Evolutionary conservation across 2,329 filamentous ascomycete species (phyloP).

Genomic region (Penicillium thymicola): DNA sequence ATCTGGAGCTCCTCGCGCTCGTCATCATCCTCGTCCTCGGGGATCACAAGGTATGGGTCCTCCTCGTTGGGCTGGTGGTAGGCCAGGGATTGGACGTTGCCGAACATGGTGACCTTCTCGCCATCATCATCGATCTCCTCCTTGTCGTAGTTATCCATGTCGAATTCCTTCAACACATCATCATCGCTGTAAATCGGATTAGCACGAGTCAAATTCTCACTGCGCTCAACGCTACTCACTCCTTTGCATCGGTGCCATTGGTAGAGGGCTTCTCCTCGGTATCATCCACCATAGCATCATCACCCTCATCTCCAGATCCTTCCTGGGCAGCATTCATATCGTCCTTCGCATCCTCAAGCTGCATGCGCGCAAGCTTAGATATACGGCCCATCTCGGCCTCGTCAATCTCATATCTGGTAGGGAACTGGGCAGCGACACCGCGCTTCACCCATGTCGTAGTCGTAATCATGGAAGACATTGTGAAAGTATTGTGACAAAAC

Average conservation of each 20-base stretch:
- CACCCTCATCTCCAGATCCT: constrained; percentile 36
- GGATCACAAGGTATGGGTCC: constrained; percentile 92
- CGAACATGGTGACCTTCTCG: constrained; percentile 85
- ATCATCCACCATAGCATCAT: constrained; percentile 25
- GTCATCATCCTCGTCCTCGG: constrained; percentile 75
- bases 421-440: constrained; percentile 72
- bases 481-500: constrained; percentile 17
- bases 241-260: constrained; percentile 18
- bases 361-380: constrained; percentile 68
- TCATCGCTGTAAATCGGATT: constrained; percentile 52
- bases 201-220: background rate
- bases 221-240: constrained; percentile 15
- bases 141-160: constrained; percentile 93
- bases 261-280: constrained; percentile 22
- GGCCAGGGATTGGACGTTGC: constrained; percentile 86
- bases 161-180: constrained; percentile 91
- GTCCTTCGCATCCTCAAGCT: constrained; percentile 88
- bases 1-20: constrained; percentile 94
- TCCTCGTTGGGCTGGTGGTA: constrained; percentile 94
- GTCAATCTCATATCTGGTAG: constrained; percentile 70
- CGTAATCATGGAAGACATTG: constrained; percentile 66
- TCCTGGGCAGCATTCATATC: constrained; percentile 72
- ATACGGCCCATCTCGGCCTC: constrained; percentile 74
- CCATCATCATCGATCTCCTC: constrained; percentile 65
- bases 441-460: constrained; percentile 72